Evolutionary conservation across 768 basidiomycete genomes (phyloP).

Genomic region (Peribolospora kevripleyi): DNA sequence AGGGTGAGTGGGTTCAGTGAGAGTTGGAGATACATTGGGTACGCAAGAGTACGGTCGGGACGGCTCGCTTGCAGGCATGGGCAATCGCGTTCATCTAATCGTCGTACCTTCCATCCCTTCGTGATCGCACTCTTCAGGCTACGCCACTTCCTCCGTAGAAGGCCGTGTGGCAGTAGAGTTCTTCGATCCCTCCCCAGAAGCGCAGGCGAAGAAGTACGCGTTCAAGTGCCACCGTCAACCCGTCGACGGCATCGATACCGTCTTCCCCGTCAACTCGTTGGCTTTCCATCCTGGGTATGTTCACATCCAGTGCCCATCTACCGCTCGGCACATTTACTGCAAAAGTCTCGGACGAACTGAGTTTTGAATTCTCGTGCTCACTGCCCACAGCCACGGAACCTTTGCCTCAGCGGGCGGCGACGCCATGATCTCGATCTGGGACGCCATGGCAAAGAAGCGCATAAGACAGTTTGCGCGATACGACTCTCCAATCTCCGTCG

Average conservation of each 20-base stretch:
- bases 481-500: conserved; percentile 25
- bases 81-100: neutral
- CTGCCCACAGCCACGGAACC: conserved; percentile 45
- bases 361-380: neutral
- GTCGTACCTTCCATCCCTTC: neutral
- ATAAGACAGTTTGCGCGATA: conserved; percentile 72
- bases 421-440: conserved; percentile 85
- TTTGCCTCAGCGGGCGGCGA: conserved; percentile 93
- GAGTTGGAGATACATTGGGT: too few species aligned
- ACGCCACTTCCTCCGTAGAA: conserved; percentile 78
- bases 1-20: conserved; percentile 30
- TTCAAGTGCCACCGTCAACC: conserved; percentile 91
- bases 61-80: too few species aligned
- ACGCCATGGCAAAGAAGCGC: conserved; percentile 86
- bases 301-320: neutral
- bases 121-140: conserved; percentile 30
- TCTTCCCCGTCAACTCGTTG: conserved; percentile 86
- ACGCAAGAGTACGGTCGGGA: too few species aligned
- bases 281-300: conserved; percentile 72
- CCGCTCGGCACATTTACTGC: neutral
- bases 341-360: neutral
- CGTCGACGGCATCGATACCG: conserved; percentile 73
- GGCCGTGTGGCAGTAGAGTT: conserved; percentile 95
- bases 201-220: conserved; percentile 74
- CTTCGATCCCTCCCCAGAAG: conserved; percentile 52